phyloP scores from a whole-genome alignment of 345 rosid genomes.

The Moricandia arvensis region DNA sequence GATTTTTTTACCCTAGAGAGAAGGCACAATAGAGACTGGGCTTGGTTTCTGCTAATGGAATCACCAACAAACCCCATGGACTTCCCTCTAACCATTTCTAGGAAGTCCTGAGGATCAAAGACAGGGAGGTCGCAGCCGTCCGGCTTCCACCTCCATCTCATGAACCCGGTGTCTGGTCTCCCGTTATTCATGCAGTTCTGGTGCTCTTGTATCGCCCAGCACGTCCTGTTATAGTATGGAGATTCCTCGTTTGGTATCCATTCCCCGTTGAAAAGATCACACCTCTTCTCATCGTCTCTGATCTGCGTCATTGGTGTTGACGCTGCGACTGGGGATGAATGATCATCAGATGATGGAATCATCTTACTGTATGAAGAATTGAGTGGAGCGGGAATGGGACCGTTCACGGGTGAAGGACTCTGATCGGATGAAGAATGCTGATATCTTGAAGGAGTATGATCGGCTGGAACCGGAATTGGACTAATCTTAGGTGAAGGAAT shows the following conservation, averaged over 20 bases:
- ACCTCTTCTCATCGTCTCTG: slow-evolving; percentile 28
- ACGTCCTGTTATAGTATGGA: slow-evolving; percentile 78
- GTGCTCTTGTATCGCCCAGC: slow-evolving; percentile 83
- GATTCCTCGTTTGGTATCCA: slow-evolving; percentile 70
- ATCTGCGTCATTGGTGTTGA: neutral
- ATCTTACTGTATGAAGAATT: too few species aligned
- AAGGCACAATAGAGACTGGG: slow-evolving; percentile 88
- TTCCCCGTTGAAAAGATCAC: slow-evolving; percentile 78
- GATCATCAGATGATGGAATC: neutral
- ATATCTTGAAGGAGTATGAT: too few species aligned
- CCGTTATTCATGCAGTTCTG: slow-evolving; percentile 88
- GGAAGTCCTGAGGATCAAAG: slow-evolving; percentile 70
- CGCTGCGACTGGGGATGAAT: slow-evolving; percentile 3
- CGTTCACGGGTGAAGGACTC: too few species aligned
- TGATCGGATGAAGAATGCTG: too few species aligned
- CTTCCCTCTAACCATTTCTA: slow-evolving; percentile 67
- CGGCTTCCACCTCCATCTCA: slow-evolving; percentile 89
- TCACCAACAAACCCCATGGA: slow-evolving; percentile 89
- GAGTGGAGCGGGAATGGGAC: too few species aligned
- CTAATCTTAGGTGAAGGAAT: too few species aligned
- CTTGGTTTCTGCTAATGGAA: slow-evolving; percentile 81
- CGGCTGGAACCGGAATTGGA: too few species aligned
- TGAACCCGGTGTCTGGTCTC: slow-evolving; percentile 64
- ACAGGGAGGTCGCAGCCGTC: slow-evolving; percentile 71
- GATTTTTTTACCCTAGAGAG: slow-evolving; percentile 63